Percentiles rank a stretch among this genome's conserved stretches.
Evolutionary conservation across 2,329 filamentous ascomycete species (phyloP).

Genomic region (Bertia moriformis): DNA sequence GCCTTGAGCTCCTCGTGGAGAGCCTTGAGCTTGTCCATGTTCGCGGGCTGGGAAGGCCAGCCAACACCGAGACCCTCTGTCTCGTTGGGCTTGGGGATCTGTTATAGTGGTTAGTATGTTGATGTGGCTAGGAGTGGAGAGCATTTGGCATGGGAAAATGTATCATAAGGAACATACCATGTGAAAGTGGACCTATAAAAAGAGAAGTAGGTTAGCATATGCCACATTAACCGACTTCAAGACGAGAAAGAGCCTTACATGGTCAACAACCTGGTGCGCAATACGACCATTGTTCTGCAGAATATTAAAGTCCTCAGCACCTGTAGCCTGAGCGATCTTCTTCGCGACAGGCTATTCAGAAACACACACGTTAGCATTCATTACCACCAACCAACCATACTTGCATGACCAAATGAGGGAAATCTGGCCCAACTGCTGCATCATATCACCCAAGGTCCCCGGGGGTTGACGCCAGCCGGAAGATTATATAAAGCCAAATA

Average conservation of each 20-base stretch:
- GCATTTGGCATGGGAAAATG: conserved; percentile 2
- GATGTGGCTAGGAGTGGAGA: conserved; percentile 2
- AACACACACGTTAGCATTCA: background rate
- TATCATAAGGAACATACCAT: conserved; percentile 61
- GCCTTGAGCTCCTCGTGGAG: conserved; percentile 72
- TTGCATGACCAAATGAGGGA: no score
- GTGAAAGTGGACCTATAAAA: conserved; percentile 70
- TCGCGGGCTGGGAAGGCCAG: conserved; percentile 63
- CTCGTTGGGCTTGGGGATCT: conserved; percentile 89
- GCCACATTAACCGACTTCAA: background rate
- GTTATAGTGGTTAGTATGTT: no score
- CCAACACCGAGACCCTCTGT: conserved; percentile 63
- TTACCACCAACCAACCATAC: no score
- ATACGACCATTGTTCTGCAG: conserved; percentile 89
- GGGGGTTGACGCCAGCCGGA: background rate
- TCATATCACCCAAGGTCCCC: background rate
- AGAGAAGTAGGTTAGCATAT: conserved; percentile 3
- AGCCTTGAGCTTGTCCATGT: conserved; percentile 73
- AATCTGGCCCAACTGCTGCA: background rate
- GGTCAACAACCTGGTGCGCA: conserved; percentile 84
- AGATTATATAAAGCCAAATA: background rate
- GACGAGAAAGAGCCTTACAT: conserved; percentile 47
- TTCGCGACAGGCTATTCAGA: conserved; percentile 64
- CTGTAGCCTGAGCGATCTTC: conserved; percentile 66
- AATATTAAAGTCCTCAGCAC: conserved; percentile 74